These are phyloP conservation scores for Penicillium pancosmium DNA, from an alignment of 495 filamentous ascomycete genomes.

Conservation along the genomic window DNA sequence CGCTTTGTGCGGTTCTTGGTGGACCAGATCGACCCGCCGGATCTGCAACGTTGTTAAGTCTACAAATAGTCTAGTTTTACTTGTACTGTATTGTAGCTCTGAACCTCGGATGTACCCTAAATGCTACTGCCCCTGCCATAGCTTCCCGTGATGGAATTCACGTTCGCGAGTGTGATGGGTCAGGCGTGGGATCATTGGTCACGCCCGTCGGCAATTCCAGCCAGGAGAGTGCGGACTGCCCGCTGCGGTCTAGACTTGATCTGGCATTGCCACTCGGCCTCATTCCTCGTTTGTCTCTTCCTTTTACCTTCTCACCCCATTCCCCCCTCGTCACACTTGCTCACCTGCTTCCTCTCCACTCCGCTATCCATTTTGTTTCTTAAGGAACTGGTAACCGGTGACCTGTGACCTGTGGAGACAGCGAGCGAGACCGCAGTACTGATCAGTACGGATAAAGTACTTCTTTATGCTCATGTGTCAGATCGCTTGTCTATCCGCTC, in stretches of 20 bases:
- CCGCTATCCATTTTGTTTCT: not conserved
- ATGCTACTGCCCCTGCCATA: no score
- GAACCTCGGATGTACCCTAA: no score
- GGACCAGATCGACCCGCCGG: slow-evolving; percentile 10
- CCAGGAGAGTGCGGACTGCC: not conserved
- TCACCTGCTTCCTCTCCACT: not conserved
- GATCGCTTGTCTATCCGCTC: not conserved
- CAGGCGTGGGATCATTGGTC: slow-evolving; percentile 4
- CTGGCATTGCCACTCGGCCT: not conserved
- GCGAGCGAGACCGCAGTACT: not conserved
- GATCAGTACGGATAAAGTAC: not conserved
- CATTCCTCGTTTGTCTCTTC: not conserved
- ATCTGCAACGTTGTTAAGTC: slow-evolving; percentile 5
- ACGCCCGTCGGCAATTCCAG: slow-evolving; percentile 14
- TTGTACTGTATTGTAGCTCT: no score
- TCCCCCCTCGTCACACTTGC: not conserved
- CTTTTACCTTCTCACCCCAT: not conserved
- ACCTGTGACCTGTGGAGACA: not conserved
- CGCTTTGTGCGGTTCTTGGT: no score
- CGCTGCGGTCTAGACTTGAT: slow-evolving; percentile 17
- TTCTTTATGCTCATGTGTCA: not conserved
- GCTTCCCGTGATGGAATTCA: not conserved
- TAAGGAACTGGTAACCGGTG: no score
- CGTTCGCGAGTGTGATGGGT: not conserved
- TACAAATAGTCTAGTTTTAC: not conserved